Conservation (phyloP, 2,329 filamentous ascomycete genomes). For the Trichophyton schoenleinii region DNA sequence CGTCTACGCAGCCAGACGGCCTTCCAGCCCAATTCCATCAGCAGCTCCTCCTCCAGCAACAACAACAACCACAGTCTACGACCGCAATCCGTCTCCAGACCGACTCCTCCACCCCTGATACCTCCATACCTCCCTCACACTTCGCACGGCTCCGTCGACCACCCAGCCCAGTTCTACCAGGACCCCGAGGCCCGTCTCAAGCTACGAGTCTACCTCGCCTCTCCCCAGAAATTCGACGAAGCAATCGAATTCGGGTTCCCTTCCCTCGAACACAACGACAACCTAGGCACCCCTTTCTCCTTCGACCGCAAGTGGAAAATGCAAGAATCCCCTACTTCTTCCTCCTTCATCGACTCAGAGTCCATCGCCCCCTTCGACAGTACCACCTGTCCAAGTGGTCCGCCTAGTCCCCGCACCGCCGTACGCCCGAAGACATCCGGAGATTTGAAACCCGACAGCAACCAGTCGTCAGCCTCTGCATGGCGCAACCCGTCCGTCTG, state of each 20-base stretch:
- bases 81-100: constrained; percentile 26
- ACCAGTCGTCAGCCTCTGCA: background rate
- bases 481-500: background rate
- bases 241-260: constrained; percentile 90
- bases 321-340: constrained; percentile 27
- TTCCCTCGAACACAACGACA: constrained; percentile 27
- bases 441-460: background rate
- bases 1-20: constrained; percentile 19
- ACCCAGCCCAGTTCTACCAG: constrained; percentile 69
- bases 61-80: constrained; percentile 20
- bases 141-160: constrained; percentile 48
- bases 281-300: constrained; percentile 13
- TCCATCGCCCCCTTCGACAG: background rate
- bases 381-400: background rate
- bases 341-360: background rate
- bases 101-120: constrained; percentile 19
- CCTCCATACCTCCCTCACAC: constrained; percentile 39
- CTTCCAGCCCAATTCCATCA: constrained; percentile 24
- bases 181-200: constrained; percentile 81
- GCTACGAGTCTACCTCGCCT: constrained; percentile 71
- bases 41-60: background rate
- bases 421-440: constrained; percentile 8
- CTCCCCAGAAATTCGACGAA: constrained; percentile 90
- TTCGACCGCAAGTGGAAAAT: constrained; percentile 26
- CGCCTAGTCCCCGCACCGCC: background rate